Percentiles rank a stretch among this genome's conserved stretches.
These are phyloP conservation scores for Neonectria magnoliae DNA, from an alignment of 2,329 filamentous ascomycete species.

Conservation along the genomic window DNA sequence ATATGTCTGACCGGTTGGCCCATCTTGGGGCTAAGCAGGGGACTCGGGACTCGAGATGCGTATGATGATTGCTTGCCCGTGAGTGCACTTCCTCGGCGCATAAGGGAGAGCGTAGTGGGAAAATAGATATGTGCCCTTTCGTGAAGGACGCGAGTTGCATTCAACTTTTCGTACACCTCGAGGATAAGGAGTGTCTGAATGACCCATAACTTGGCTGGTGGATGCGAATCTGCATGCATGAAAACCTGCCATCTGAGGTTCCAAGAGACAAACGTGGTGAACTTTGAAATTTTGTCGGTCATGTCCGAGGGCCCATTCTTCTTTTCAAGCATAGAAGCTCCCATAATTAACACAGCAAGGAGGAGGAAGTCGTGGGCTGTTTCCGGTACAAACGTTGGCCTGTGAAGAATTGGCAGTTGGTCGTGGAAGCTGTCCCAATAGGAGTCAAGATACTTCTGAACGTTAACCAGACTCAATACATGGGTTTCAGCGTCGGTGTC, in stretches of 20 bases:
- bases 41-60: constrained; percentile 38
- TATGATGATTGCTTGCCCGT: constrained; percentile 43
- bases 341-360: constrained; percentile 42
- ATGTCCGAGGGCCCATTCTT: constrained; percentile 29
- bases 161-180: constrained; percentile 43
- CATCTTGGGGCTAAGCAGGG: constrained; percentile 36
- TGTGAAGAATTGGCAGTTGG: constrained; percentile 41
- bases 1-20: constrained; percentile 24
- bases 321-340: constrained; percentile 42
- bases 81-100: constrained; percentile 42
- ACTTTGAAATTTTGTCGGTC: constrained; percentile 41
- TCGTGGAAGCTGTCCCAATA: constrained; percentile 44
- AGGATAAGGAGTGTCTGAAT: constrained; percentile 42
- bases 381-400: constrained; percentile 41
- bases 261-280: constrained; percentile 44
- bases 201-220: constrained; percentile 43
- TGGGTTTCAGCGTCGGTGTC: constrained; percentile 41
- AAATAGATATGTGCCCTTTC: constrained; percentile 45
- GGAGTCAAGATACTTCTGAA: constrained; percentile 41
- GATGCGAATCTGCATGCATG: constrained; percentile 44
- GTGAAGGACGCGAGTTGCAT: constrained; percentile 41
- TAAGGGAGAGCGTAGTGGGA: constrained; percentile 41
- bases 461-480: constrained; percentile 39
- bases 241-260: constrained; percentile 43
- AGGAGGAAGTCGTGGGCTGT: constrained; percentile 42